These are phyloP conservation scores for Amanita rubescens DNA, from an alignment of 768 basidiomycete genomes.

Conservation along the genomic window DNA sequence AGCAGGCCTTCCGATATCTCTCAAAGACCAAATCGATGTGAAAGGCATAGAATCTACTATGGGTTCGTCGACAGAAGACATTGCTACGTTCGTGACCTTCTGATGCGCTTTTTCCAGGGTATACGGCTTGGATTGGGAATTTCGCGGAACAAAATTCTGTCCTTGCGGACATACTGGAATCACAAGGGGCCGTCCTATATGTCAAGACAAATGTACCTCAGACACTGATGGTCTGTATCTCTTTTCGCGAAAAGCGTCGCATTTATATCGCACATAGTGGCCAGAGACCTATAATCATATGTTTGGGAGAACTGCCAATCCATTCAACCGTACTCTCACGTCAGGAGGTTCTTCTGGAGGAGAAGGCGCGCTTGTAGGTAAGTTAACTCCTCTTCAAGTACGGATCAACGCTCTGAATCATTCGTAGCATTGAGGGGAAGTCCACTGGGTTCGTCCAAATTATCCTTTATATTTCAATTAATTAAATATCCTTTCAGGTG, in stretches of 20 bases:
- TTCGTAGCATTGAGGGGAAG: conserved; percentile 36
- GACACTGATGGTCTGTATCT: conserved; percentile 52
- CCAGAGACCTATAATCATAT: conserved; percentile 72
- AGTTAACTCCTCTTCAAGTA: conserved; percentile 10
- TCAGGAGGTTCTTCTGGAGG: conserved; percentile 82
- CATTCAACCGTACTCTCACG: conserved; percentile 63
- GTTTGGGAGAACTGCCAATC: conserved; percentile 75
- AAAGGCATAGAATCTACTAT: conserved; percentile 65
- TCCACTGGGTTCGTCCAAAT: conserved; percentile 33
- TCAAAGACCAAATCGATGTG: conserved; percentile 69
- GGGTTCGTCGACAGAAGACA: conserved; percentile 26
- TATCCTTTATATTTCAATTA: no score
- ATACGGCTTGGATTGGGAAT: conserved; percentile 65
- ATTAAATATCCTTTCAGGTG: no score
- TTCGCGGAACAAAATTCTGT: conserved; percentile 51
- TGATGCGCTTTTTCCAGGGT: conserved; percentile 33
- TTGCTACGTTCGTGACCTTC: neutral
- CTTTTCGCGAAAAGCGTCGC: neutral
- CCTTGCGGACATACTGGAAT: conserved; percentile 58
- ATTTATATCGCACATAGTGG: conserved; percentile 38
- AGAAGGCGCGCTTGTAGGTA: conserved; percentile 70
- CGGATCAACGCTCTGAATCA: neutral
- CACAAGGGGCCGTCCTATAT: conserved; percentile 65
- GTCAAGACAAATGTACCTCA: conserved; percentile 75
- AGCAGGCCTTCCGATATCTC: conserved; percentile 52